Evolutionary conservation across 2,329 filamentous ascomycete species (phyloP), one percentile per base, ranked within the genome.

Genomic region (Leptosphaerulina australis): DNA sequence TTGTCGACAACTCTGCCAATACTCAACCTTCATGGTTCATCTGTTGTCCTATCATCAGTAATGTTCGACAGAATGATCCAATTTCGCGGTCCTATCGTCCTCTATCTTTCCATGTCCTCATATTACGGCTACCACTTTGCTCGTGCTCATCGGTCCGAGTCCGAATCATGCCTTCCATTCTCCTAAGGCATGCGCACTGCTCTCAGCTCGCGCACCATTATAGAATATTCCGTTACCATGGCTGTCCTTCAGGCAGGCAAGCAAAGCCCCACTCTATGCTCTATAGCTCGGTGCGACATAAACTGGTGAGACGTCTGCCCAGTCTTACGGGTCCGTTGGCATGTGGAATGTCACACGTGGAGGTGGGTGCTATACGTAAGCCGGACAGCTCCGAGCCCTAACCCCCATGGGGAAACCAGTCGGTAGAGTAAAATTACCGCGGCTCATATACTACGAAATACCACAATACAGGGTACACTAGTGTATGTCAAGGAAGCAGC

Each of bases 351-450:
- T 24, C 15, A 31, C 48, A 45, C 37, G 36, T 41, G 48, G 37
- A 36, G n/a, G 24, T 17, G 4, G 18, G 7, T 26, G 15, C 20
- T 28, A 46, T 46, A 51, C 48, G 48, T 51, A 51, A 51, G 20
- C 46, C 41, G 41, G 41, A 10, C 20, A 33, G 8, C 34, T 46
- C 48, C 48, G 41, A 51, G 12, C 8, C 12, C 31, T 31, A 29
- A 26, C 14, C 25, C 48, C 48, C 41, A 51, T 46, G 41, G 41
- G 48, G 41, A 11, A 24, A 10, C 9, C 18, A 8, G 33, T 35
- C 35, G 31, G 30, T 31, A 22, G 40, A 33, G 15, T 8, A 37
- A 45, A 43, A 33, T 41, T 38, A 43, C 41, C 43, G 21, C 29
- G 30, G 12, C 30, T 43, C 36, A 46, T 43, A 31, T 14, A 22